Conservation (phyloP, 2,329 filamentous ascomycete genomes). For the Paecilomyces sp. region DNA sequence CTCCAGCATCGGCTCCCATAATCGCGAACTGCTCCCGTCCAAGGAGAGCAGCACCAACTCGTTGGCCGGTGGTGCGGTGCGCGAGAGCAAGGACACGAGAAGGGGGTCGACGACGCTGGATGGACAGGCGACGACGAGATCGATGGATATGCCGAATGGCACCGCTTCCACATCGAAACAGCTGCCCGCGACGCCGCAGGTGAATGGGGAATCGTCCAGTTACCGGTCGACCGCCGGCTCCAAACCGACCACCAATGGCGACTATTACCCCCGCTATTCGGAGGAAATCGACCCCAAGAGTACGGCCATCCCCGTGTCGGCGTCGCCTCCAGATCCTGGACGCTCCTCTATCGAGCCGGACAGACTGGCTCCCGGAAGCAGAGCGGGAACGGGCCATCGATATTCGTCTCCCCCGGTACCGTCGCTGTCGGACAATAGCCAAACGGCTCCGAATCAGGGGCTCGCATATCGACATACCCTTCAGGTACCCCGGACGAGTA, state of each 20-base stretch:
- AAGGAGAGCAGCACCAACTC: slow-evolving; percentile 45
- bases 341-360: slow-evolving; percentile 23
- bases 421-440: slow-evolving; percentile 44
- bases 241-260: slow-evolving; percentile 4
- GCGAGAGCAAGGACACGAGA: slow-evolving; percentile 24
- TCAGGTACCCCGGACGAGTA: slow-evolving; percentile 67
- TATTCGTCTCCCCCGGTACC: slow-evolving; percentile 47
- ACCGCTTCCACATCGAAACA: slow-evolving; percentile 12
- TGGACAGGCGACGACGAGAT: slow-evolving; percentile 15
- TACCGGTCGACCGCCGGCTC: slow-evolving; percentile 1
- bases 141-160: slow-evolving; percentile 19
- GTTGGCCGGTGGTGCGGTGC: slow-evolving; percentile 25
- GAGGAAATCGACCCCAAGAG: slow-evolving; percentile 20
- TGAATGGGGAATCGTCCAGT: slow-evolving; percentile 24
- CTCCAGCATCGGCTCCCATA: slow-evolving; percentile 37
- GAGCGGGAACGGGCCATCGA: slow-evolving; percentile 19
- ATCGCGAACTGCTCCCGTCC: slow-evolving; percentile 31
- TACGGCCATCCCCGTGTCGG: slow-evolving; percentile 23
- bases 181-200: slow-evolving; percentile 10
- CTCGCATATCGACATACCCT: slow-evolving; percentile 80
- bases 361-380: slow-evolving; percentile 20
- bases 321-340: slow-evolving; percentile 23
- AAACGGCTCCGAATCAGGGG: slow-evolving; percentile 47
- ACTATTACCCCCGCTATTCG: slow-evolving; percentile 25
- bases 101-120: slow-evolving; percentile 22